Conservation (phyloP, 495 filamentous ascomycete genomes). For the Aspergillus bridgeri region DNA sequence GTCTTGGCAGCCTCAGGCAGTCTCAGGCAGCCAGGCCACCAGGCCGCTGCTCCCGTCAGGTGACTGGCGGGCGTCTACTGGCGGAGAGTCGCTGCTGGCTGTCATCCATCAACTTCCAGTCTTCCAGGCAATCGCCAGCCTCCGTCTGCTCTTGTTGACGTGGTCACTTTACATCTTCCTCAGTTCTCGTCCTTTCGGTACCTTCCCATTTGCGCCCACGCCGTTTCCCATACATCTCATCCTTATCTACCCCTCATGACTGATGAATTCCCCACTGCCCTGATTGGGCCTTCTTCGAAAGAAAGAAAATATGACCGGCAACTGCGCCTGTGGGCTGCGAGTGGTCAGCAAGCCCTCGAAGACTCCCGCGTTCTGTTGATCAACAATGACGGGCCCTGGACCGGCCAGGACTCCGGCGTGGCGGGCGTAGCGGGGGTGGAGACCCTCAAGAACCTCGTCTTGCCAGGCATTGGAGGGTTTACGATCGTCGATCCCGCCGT, state of each 20-base stretch:
- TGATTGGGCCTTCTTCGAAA: constrained; percentile 68
- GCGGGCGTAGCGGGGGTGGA: constrained; percentile 83
- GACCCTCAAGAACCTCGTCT: constrained; percentile 91
- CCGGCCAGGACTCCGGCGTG: constrained; percentile 43
- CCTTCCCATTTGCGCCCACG: not conserved
- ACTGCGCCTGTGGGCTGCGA: constrained; percentile 91
- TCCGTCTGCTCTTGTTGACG: not conserved
- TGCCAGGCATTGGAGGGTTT: constrained; percentile 92
- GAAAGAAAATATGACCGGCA: constrained; percentile 96
- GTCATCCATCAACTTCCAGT: too few species aligned
- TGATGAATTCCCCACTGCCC: constrained; percentile 34
- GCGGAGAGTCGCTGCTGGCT: too few species aligned
- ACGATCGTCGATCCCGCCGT: constrained; percentile 80
- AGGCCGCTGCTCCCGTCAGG: too few species aligned
- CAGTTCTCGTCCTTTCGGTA: not conserved
- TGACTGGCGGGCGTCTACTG: not conserved
- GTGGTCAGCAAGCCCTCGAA: constrained; percentile 85
- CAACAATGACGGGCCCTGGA: constrained; percentile 58
- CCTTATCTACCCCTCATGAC: constrained; percentile 28
- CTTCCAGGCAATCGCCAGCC: not conserved
- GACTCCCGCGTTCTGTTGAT: constrained; percentile 83
- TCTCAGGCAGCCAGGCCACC: too few species aligned
- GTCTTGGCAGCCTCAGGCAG: not conserved
- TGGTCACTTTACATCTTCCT: not conserved
- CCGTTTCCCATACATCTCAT: not conserved